Evolutionary conservation across 2,329 filamentous ascomycete genomes (phyloP).

Genomic region (Colletotrichum tropicale): DNA sequence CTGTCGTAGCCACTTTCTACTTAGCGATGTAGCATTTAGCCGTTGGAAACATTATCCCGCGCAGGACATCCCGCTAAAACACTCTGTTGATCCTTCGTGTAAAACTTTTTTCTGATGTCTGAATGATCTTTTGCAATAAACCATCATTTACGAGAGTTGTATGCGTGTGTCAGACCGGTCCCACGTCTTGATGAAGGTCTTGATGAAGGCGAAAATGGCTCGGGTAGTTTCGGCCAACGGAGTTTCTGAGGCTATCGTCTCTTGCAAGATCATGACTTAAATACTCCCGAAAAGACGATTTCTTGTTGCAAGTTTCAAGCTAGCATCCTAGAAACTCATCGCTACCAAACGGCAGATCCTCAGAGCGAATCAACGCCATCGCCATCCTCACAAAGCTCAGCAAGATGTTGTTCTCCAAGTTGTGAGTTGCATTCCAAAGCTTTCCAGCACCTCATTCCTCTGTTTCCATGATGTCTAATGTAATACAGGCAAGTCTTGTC

Average conservation of each 20-base stretch:
- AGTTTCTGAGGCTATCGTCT: not conserved
- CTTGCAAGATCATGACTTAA: not conserved
- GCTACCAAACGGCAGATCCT: not conserved
- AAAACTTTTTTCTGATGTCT: not conserved
- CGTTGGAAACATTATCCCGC: not conserved
- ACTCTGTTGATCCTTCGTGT: not conserved
- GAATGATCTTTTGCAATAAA: not conserved
- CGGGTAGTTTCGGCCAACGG: not conserved
- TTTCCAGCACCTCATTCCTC: not conserved
- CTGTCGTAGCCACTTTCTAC: not conserved
- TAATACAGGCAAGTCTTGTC: not conserved
- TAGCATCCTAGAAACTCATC: not conserved
- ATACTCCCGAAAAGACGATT: not conserved
- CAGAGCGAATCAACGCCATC: not conserved
- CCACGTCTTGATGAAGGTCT: not conserved
- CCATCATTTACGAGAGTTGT: not conserved
- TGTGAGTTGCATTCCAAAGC: not conserved
- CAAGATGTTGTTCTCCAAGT: not conserved
- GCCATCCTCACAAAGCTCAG: rapidly evolving
- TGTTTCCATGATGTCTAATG: not conserved
- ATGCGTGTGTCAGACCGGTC: not conserved
- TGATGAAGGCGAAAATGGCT: not conserved
- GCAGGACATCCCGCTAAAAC: not conserved
- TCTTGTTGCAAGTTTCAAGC: not conserved
- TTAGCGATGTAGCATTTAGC: not conserved